These are phyloP conservation scores for Xerocomus nothofagi DNA, from an alignment of 1,284 basidiomycete genomes.

Conservation along the genomic window DNA sequence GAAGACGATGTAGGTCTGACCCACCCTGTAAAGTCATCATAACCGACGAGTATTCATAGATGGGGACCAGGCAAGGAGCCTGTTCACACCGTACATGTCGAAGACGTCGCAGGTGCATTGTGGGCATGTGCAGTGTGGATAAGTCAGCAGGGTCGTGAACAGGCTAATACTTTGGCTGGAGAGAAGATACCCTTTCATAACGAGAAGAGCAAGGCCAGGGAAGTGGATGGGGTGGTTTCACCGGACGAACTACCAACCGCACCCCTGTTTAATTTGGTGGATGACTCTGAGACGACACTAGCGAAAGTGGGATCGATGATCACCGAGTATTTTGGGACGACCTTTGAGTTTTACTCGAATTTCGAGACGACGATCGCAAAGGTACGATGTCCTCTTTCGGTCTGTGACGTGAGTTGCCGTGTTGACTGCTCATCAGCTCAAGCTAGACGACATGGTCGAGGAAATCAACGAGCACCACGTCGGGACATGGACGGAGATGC, in stretches of 20 bases:
- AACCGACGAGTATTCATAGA: conserved; percentile 37
- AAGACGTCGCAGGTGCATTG: conserved; percentile 74
- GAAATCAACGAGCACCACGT: conserved; percentile 90
- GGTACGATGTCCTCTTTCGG: conserved; percentile 38
- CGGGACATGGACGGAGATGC: conserved; percentile 83
- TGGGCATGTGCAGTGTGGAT: conserved; percentile 82
- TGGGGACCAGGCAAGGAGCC: conserved; percentile 80
- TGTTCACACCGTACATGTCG: conserved; percentile 76
- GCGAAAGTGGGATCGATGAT: conserved; percentile 72
- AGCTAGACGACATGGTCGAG: conserved; percentile 72
- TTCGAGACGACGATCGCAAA: conserved; percentile 70
- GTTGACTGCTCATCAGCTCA: conserved; percentile 39
- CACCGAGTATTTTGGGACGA: conserved; percentile 77
- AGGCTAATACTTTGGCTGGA: conserved; percentile 61
- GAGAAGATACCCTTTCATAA: conserved; percentile 63
- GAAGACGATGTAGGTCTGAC: conserved; percentile 70
- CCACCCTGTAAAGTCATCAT: background rate
- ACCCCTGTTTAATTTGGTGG: conserved; percentile 84
- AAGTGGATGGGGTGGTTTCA: conserved; percentile 60
- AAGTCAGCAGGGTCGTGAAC: conserved; percentile 53
- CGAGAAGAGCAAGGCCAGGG: conserved; percentile 63
- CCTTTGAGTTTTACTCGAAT: conserved; percentile 81
- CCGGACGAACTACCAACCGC: conserved; percentile 60
- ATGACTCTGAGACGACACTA: conserved; percentile 78
- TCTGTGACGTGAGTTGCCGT: conserved; percentile 9